These are phyloP conservation scores for Leccinum broughii DNA, from an alignment of 768 basidiomycete species.

Conservation along the genomic window DNA sequence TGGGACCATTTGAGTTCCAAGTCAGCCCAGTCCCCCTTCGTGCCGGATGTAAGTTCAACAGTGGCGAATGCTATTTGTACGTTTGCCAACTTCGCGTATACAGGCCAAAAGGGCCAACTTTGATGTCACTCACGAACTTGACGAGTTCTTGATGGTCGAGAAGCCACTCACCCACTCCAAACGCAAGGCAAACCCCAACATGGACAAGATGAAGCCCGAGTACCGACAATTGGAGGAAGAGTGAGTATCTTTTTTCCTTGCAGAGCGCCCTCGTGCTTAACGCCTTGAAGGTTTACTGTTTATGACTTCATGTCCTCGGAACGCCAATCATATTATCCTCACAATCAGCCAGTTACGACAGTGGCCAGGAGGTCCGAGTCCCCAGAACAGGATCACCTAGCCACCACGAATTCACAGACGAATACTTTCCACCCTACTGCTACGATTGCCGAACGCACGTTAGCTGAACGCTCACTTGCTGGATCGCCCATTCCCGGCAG, in stretches of 20 bases:
- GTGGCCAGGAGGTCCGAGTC: constrained; percentile 32
- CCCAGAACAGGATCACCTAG: constrained; percentile 28
- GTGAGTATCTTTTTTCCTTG: constrained; percentile 42
- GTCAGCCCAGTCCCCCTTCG: constrained; percentile 74
- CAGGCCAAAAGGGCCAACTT: constrained; percentile 98
- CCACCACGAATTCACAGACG: constrained; percentile 36
- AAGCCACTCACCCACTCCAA: constrained; percentile 96
- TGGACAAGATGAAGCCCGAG: constrained; percentile 89
- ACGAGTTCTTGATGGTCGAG: constrained; percentile 96
- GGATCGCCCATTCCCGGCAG: constrained; percentile 39
- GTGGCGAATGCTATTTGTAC: background rate
- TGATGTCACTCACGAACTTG: constrained; percentile 94
- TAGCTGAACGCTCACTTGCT: constrained; percentile 42
- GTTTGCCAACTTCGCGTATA: constrained; percentile 2
- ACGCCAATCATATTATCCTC: constrained; percentile 85
- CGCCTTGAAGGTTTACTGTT: constrained; percentile 67
- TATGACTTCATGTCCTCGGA: constrained; percentile 79
- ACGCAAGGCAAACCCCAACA: constrained; percentile 82
- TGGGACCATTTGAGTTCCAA: constrained; percentile 80
- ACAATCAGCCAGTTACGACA: constrained; percentile 61
- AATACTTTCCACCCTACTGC: constrained; percentile 44
- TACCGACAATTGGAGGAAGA: constrained; percentile 92
- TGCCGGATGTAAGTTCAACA: constrained; percentile 80
- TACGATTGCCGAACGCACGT: constrained; percentile 42
- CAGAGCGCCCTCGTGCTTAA: constrained; percentile 8